phyloP scores from a whole-genome alignment of 2,329 filamentous ascomycete species.

The Neopestalotiopsis sp. region DNA sequence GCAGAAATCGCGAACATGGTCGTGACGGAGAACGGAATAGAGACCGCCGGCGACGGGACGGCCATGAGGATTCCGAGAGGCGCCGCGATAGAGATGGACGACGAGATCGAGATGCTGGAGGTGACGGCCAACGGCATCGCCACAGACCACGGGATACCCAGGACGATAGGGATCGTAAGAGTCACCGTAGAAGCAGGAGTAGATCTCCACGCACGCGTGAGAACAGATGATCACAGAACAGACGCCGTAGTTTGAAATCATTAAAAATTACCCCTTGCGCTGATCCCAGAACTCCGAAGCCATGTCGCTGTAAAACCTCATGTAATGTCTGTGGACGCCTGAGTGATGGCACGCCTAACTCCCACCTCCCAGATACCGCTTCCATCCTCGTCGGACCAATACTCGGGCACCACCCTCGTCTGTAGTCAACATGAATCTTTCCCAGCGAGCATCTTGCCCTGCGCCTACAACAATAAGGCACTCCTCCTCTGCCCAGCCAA shows the following conservation, averaged over 20 bases:
- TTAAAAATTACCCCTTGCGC: background rate
- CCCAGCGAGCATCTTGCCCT: slow-evolving; percentile 82
- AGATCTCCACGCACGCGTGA: slow-evolving; percentile 41
- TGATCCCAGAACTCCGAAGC: background rate
- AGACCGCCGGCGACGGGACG: slow-evolving; percentile 16
- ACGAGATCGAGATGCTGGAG: slow-evolving; percentile 27
- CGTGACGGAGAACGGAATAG: slow-evolving; percentile 21
- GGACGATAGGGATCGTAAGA: slow-evolving; percentile 29
- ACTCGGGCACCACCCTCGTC: slow-evolving; percentile 70
- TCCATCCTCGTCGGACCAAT: slow-evolving; percentile 79
- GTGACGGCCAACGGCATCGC: slow-evolving; percentile 24
- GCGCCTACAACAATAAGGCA: slow-evolving; percentile 79
- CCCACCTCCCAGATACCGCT: slow-evolving; percentile 65
- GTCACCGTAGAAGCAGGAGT: slow-evolving; percentile 45
- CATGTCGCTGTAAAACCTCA: slow-evolving; percentile 5
- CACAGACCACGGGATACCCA: slow-evolving; percentile 25
- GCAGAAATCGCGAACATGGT: slow-evolving; percentile 32
- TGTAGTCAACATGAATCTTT: slow-evolving; percentile 79
- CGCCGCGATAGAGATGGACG: slow-evolving; percentile 27
- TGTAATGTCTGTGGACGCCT: background rate
- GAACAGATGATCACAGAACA: background rate
- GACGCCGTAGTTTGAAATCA: background rate
- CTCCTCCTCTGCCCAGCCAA: slow-evolving; percentile 82
- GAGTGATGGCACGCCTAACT: background rate
- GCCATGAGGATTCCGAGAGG: slow-evolving; percentile 27